Evolutionary conservation across 805 yeast genomes (phyloP), one percentile per base, ranked within the genome.

Genomic region (Myxozyma lipomycoides): DNA sequence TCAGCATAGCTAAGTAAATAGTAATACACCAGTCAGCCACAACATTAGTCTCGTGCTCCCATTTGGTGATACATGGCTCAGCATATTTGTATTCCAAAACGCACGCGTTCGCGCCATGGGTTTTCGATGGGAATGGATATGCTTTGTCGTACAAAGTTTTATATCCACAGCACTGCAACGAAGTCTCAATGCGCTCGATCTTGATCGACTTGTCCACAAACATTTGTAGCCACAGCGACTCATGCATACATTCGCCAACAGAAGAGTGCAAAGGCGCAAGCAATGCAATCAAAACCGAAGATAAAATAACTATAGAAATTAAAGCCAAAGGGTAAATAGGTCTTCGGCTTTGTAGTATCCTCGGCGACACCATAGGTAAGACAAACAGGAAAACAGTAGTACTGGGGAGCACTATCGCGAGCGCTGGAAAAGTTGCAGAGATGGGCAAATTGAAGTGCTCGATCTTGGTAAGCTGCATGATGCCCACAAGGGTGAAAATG

Each of bases 391-490:
- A 38, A 21, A 46, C 44, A 4, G 49, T 30, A 6, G 32, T 24
- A 30, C 48, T 21, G 5, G 58, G 58, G 2, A 53, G 32, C 6
- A 49, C 22, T 18, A 49, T 46, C 12, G 58, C 58, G 38, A 49
- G 26, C 19, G 42, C 38, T 15, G 58, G 58, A 25, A 46, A 49
- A 25, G 45, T 32, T 12, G 37, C 19, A 12, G 58, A 24, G 6
- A 53, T 15, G 15, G 58, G 58, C 3, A 46, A 44, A 23, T 45
- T 44, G 48, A 53, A 53, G 38, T 53, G 58, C 4, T 45, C 43
- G 26, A 42, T 32, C 42, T 53, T 53, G 19, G 48, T 41, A 45
- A 53, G 55, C 44, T 53, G 58, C 58, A 53, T 53, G 25, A 53
- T 45, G 4, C 50, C 58, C 30, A 49, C 19, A 25, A 53, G 39